Conservation (phyloP, 352 stramenopile genomes). For the Pythium apleroticum region DNA sequence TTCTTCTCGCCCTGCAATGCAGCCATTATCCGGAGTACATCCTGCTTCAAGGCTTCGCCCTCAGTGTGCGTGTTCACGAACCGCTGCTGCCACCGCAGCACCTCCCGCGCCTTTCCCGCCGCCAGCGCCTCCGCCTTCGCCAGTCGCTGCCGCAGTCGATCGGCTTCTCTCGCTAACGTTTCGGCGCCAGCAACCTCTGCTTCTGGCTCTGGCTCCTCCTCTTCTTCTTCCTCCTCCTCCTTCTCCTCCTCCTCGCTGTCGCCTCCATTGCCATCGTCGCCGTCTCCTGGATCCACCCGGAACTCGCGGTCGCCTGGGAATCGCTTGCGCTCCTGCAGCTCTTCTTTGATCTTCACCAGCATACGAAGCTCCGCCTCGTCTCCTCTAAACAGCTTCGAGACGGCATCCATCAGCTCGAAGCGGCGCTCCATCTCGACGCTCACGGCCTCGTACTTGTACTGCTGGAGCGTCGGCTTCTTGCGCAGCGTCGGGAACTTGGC, state of each 20-base stretch:
- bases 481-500: neutral
- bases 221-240: neutral
- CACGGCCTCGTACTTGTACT: conserved; percentile 3
- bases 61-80: neutral
- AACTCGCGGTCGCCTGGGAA: too few relatives aligned
- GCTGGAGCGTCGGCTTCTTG: neutral
- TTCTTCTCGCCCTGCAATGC: neutral
- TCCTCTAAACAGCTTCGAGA: too few relatives aligned
- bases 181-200: neutral
- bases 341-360: too few relatives aligned
- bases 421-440: too few relatives aligned
- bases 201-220: neutral
- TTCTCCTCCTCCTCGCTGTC: too few relatives aligned
- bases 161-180: neutral
- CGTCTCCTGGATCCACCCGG: too few relatives aligned
- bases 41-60: neutral
- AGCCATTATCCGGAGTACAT: too few relatives aligned
- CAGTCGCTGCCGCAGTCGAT: neutral
- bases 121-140: neutral
- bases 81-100: neutral
- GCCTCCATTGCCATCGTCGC: too few relatives aligned
- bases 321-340: too few relatives aligned
- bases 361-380: too few relatives aligned
- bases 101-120: neutral
- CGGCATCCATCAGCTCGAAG: too few relatives aligned